Evolutionary conservation across 345 rosid genomes (phyloP).

Genomic region (Eucalyptus fibrosa): DNA sequence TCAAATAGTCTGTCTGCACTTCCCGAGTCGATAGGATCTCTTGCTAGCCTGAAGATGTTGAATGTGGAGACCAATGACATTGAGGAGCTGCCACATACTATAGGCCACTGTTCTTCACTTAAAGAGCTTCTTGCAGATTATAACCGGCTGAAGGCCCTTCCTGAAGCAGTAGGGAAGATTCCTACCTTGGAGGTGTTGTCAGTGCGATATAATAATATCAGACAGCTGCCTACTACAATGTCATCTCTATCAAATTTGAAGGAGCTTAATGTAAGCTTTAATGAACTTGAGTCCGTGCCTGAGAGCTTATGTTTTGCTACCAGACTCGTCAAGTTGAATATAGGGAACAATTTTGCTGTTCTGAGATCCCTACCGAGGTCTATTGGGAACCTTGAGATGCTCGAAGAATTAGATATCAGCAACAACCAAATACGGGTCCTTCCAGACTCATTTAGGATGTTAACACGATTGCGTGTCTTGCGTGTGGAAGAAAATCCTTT

Average conservation of each 20-base stretch:
- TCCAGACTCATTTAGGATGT: slow-evolving; percentile 79
- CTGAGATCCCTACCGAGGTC: slow-evolving; percentile 71
- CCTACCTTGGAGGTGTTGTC: slow-evolving; percentile 57
- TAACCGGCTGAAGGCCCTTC: slow-evolving; percentile 93
- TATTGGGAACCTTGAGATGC: slow-evolving; percentile 88
- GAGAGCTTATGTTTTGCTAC: slow-evolving; percentile 91
- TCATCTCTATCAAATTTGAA: slow-evolving; percentile 57
- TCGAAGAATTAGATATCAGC: slow-evolving; percentile 90
- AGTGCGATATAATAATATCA: slow-evolving; percentile 82
- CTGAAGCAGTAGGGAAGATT: slow-evolving; percentile 94
- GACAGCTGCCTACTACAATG: slow-evolving; percentile 88
- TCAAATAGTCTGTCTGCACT: slow-evolving; percentile 56
- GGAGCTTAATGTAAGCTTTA: slow-evolving; percentile 93
- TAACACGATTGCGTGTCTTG: slow-evolving; percentile 53
- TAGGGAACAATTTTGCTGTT: slow-evolving; percentile 95
- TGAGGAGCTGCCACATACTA: slow-evolving; percentile 77
- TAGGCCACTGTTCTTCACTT: slow-evolving; percentile 59
- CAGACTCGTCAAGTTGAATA: slow-evolving; percentile 72
- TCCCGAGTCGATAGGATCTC: slow-evolving; percentile 70
- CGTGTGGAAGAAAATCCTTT: slow-evolving; percentile 66
- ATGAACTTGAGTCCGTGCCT: slow-evolving; percentile 92
- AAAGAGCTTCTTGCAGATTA: slow-evolving; percentile 78
- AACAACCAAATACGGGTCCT: slow-evolving; percentile 89
- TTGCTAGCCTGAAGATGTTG: slow-evolving; percentile 47
- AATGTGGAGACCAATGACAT: slow-evolving; percentile 77